A percentile compares a stretch with the other conserved stretches of the same genome.
phyloP scores from a whole-genome alignment of 2,329 filamentous ascomycete genomes.

The Escovopsis sp. region DNA sequence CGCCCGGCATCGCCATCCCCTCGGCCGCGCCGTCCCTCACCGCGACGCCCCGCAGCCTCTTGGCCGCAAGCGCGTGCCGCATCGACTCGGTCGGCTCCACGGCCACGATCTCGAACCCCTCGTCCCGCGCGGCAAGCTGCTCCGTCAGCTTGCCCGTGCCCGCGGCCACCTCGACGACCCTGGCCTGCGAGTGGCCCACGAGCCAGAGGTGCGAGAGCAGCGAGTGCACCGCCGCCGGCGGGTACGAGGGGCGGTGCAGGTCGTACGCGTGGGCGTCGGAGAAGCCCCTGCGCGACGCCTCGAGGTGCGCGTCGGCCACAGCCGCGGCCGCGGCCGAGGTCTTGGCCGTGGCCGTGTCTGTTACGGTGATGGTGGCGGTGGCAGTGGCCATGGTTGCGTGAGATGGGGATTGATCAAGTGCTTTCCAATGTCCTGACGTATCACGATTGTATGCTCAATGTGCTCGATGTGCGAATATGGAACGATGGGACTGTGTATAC shows the following conservation, averaged over 20 bases:
- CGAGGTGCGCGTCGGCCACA: slow-evolving; percentile 33
- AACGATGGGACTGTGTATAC: no score
- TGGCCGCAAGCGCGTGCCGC: slow-evolving; percentile 44
- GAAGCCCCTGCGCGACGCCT: slow-evolving; percentile 41
- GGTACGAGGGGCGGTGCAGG: slow-evolving; percentile 52
- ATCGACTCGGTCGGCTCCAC: slow-evolving; percentile 52
- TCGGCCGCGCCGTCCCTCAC: slow-evolving; percentile 44
- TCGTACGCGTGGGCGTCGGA: slow-evolving; percentile 51
- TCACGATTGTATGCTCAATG: no score
- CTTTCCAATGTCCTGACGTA: no score
- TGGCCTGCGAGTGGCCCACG: slow-evolving; percentile 27
- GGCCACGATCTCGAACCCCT: slow-evolving; percentile 45
- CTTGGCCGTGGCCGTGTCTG: no score
- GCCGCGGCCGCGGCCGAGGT: no score
- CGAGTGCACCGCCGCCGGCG: slow-evolving; percentile 37
- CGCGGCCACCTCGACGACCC: slow-evolving; percentile 49
- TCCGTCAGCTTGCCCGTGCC: slow-evolving; percentile 61
- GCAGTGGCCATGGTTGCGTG: no score
- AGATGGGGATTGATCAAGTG: no score
- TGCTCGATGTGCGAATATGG: no score
- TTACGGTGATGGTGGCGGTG: no score
- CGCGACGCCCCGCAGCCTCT: slow-evolving; percentile 39
- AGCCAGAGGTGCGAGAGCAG: slow-evolving; percentile 44
- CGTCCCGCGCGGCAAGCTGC: slow-evolving; percentile 40
- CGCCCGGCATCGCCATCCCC: slow-evolving; percentile 38